A percentile compares a stretch with the other conserved stretches of the same genome.
phyloP scores from a whole-genome alignment of 768 basidiomycete species.

The Lactifluus echinatus region DNA sequence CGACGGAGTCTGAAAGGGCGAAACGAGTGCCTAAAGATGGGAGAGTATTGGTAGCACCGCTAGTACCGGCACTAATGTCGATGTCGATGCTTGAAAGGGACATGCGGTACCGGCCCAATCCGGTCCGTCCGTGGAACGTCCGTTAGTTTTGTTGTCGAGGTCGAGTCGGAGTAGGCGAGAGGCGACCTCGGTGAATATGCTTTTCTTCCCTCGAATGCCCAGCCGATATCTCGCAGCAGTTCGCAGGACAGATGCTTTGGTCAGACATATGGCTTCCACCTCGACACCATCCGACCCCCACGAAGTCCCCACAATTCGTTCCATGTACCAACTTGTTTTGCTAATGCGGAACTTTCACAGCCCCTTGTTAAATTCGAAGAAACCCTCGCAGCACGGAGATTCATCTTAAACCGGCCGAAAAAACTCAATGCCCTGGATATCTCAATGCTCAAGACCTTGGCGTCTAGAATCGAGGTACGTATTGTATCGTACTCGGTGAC shows the following conservation, averaged over 20 bases:
- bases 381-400: conserved; percentile 52
- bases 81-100: too few species aligned
- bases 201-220: conserved; percentile 7
- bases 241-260: conserved; percentile 27
- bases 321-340: not conserved
- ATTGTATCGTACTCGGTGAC: not conserved
- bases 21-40: conserved; percentile 48
- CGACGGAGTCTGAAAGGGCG: conserved; percentile 42
- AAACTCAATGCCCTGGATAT: conserved; percentile 80
- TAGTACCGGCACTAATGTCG: not conserved
- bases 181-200: conserved; percentile 3
- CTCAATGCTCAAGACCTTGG: conserved; percentile 65
- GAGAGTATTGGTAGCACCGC: conserved; percentile 8
- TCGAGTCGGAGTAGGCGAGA: not conserved
- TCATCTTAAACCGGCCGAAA: conserved; percentile 67
- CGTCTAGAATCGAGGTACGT: conserved; percentile 67
- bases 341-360: conserved; percentile 17
- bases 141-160: too few species aligned
- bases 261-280: conserved; percentile 30
- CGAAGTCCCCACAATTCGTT: not conserved
- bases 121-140: too few species aligned
- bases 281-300: not conserved
- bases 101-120: too few species aligned
- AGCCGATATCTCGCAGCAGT: conserved; percentile 21
- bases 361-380: conserved; percentile 61